Evolutionary conservation across 768 basidiomycete species (phyloP), one percentile per base, ranked within the genome.

Genomic region (Suillus spraguei): DNA sequence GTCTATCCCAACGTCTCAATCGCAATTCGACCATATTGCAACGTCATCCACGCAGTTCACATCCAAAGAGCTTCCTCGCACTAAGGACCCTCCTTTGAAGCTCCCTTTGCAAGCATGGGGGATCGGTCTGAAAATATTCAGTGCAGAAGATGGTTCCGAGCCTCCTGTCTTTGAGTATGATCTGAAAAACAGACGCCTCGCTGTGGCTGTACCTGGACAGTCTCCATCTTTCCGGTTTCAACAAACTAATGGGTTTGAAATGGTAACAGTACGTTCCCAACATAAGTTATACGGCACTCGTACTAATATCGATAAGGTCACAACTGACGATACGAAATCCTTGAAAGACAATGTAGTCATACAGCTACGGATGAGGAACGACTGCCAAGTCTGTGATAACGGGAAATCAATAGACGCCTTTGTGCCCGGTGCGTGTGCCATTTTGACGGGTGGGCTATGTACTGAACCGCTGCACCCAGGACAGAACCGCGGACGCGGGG

Each of bases 31-130:
- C 62, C 50, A 6, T 14, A 49, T 77, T 14, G 69, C 66, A 46
- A 76, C 70, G 11, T 77, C 73, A 17, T 73, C 74, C 2, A 73
- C 74, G 36, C 61, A 65, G 22, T 66, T 77, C 61, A 61, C 60
- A 36, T 59, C 36, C 33, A 8, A 36, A 10, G 28, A 8, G 17
- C 33, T 42, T 61, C 10, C 60, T 33, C 60, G 39, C n/a, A 63
- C 59, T 17, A 62, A 63, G n/a, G 59, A 61, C 13, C 38, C 16
- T 28, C 60, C 32, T 1, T 32, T 63, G 17, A 63, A 35, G 32
- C 58, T 63, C n/a, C 76, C 74, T 42, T 60, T 76, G 39, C 16
- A 49, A 10, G 76, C 73, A 5, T 76, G 68, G 70, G 76, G 65
- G 59, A 62, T 77, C 5, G 74, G 74, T 42, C 63, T 61, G 4